Base-by-base conservation (phyloP, 768 basidiomycete genomes). In the Macrolepiota fuliginosa region DNA sequence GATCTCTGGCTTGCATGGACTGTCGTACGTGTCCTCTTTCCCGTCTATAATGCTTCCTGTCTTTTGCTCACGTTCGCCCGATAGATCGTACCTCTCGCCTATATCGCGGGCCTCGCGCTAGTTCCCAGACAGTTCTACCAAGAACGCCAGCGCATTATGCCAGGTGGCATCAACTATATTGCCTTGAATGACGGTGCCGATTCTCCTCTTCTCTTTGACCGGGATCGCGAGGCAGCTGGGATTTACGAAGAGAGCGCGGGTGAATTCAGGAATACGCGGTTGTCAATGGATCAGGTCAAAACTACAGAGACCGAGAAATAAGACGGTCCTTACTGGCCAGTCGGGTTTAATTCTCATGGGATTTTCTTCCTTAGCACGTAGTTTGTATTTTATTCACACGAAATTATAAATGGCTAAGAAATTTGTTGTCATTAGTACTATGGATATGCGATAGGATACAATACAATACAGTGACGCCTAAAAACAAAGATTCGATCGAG, bases 1-100 rank as follows among this genome's bases (percentile, higher is more conserved):
- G 72, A 73, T 25, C 62, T 80, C 12, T 83, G 82, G 78, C 73
- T 75, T 2, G 71, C 72, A 10, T 84, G 82, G 82, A 75, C 74
- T 27, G 64, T 79, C 49, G 83, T 83, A 71, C 63, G 81, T 71
- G 19, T 59, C 37, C 22, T 57, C 45, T 54, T 54, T 6, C 52
- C 61, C 58, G n/a, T 56, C 27, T n/a, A 3, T 11, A 11, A 32
- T 39, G 58, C 56, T 52, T 55, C 42, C 37, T 35, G 15, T 17
- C 54, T 10, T 27, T 17, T 37, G 19, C 11, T 49, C 40, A 19
- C 56, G 56, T 56, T n/a, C 55, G 13, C 15, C 29, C 7, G 29
- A 32, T 46, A 83, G 82, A 36, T 77, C n/a, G 61, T 83, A 13
- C 77, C 79, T 9, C 53, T 80, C 10, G 71, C 76, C 22, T 86